These are phyloP conservation scores for Mycena sp. DNA, from an alignment of 1,284 basidiomycete genomes.

Conservation along the genomic window DNA sequence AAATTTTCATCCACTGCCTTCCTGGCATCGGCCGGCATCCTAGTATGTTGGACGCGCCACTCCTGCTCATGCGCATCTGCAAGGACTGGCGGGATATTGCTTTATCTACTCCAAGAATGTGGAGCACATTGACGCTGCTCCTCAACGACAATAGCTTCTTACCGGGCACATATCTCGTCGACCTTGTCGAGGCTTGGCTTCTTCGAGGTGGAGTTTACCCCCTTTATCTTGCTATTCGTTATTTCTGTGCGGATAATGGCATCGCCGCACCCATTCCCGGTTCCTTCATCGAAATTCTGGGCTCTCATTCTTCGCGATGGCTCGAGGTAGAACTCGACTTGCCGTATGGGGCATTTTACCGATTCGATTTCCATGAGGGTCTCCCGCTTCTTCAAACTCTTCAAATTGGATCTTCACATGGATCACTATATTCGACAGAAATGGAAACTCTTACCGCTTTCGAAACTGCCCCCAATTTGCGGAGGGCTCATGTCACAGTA, in stretches of 20 bases:
- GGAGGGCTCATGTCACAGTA: background rate
- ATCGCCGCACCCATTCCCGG: background rate
- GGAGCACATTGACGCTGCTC: background rate
- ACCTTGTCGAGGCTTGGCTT: background rate
- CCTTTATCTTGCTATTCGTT: background rate
- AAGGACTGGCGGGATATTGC: background rate
- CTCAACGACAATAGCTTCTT: background rate
- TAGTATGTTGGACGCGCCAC: background rate
- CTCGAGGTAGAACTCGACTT: background rate
- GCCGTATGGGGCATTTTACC: background rate
- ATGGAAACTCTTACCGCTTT: background rate
- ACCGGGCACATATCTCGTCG: background rate
- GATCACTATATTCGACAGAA: background rate
- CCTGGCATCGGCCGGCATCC: background rate
- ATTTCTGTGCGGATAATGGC: background rate
- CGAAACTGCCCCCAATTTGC: conserved; percentile 6
- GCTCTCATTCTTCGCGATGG: conserved; percentile 7
- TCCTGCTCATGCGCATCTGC: background rate
- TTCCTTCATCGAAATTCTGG: background rate
- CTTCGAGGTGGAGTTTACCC: background rate
- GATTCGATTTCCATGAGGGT: background rate
- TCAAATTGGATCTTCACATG: background rate
- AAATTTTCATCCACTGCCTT: background rate
- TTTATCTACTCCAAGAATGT: background rate
- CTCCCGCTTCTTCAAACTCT: conserved; percentile 1